A percentile compares a stretch with the other conserved stretches of the same genome.
phyloP scores from a whole-genome alignment of 306 rosid species.

The Trifolium repens region DNA sequence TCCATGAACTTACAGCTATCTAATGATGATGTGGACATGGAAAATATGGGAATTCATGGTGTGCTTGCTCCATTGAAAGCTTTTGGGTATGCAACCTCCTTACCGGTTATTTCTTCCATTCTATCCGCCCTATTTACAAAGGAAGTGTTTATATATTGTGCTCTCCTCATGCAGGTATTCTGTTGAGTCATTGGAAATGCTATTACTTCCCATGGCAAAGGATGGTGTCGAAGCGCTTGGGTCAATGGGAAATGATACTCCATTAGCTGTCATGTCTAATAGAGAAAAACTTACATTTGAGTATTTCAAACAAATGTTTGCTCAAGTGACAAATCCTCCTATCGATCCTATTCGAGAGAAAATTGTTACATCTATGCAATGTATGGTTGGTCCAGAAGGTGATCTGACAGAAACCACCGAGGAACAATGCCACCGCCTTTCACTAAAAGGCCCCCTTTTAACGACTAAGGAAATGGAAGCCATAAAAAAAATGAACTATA shows the following conservation, averaged over 20 bases:
- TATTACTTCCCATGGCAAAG: conserved; percentile 99
- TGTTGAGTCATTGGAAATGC: conserved; percentile 88
- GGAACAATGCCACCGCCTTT: conserved; percentile 93
- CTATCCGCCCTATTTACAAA: conserved; percentile 22
- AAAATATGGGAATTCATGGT: conserved; percentile 82
- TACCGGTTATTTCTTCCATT: conserved; percentile 33
- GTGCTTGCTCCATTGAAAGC: conserved; percentile 84
- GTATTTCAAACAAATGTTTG: conserved; percentile 98
- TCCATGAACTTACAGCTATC: conserved; percentile 59
- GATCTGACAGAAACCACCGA: conserved; percentile 89
- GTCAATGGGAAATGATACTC: conserved; percentile 98
- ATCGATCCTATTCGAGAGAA: conserved; percentile 97
- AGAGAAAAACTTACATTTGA: conserved; percentile 92
- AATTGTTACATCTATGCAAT: conserved; percentile 94
- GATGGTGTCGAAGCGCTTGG: conserved; percentile 98
- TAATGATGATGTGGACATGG: conserved; percentile 66
- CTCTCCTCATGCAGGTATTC: conserved; percentile 68
- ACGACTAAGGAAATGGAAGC: conserved; percentile 82
- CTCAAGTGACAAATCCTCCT: conserved; percentile 99
- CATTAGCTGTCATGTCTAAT: conserved; percentile 92
- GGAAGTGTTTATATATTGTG: conserved; percentile 32
- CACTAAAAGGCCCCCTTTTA: conserved; percentile 86
- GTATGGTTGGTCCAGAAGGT: conserved; percentile 99
- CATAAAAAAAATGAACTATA: conserved; percentile 77
- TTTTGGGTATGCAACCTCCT: conserved; percentile 70